A percentile compares a stretch with the other conserved stretches of the same genome.
Evolutionary conservation across 768 basidiomycete species (phyloP).

Genomic region (Collybiopsis confluens): DNA sequence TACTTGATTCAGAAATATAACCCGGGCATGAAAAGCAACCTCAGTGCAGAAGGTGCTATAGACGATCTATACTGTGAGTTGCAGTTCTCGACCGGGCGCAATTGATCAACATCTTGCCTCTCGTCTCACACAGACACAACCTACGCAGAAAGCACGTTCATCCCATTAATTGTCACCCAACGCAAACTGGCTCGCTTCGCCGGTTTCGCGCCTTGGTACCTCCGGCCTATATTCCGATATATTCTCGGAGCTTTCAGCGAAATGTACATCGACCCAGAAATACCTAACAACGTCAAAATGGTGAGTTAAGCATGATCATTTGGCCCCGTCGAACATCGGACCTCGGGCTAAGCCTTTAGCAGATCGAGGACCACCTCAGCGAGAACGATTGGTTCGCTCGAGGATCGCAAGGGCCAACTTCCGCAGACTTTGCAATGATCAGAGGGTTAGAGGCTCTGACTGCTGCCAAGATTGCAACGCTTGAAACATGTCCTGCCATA

Average conservation of each 20-base stretch:
- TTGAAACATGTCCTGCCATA: neutral
- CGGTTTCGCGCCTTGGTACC: neutral
- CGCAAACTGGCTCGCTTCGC: neutral
- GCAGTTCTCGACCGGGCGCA: no score
- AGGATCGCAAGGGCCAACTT: conserved; percentile 1
- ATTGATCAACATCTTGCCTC: neutral
- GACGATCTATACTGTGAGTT: conserved; percentile 34
- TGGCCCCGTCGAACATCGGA: no score
- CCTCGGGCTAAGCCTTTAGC: neutral
- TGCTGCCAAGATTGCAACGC: neutral
- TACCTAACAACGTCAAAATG: neutral
- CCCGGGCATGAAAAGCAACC: conserved; percentile 25
- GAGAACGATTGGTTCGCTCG: conserved; percentile 4
- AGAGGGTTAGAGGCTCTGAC: neutral
- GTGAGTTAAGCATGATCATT: neutral
- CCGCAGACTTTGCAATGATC: conserved; percentile 3
- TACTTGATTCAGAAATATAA: conserved; percentile 37
- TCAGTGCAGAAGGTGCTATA: conserved; percentile 21
- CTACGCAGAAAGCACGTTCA: conserved; percentile 37
- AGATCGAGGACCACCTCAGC: conserved; percentile 2
- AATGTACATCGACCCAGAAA: conserved; percentile 2
- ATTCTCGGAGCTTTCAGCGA: neutral
- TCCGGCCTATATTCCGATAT: neutral
- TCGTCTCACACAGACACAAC: conserved; percentile 26
- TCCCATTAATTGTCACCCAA: conserved; percentile 27